Base-by-base conservation (phyloP, 768 basidiomycete species). In the Sporobolomyces pararoseus region DNA sequence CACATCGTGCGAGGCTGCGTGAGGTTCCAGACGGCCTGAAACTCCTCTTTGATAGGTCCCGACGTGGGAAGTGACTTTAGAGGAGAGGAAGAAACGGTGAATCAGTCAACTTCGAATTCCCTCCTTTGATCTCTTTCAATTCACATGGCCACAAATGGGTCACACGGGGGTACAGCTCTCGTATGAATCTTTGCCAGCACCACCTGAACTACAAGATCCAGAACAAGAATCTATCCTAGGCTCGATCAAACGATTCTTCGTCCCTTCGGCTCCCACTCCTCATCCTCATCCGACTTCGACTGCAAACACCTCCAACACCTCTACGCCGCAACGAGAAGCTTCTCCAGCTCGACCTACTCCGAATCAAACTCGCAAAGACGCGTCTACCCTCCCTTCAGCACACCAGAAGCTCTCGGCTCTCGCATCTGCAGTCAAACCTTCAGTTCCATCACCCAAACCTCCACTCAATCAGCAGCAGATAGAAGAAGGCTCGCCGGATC, bases 191-290 rank as follows among this genome's bases (percentile, higher is more conserved):
- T 39, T 61, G 4, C 59, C 59, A 4, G 59, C 59, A 2, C 59
- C 59, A 6, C 59, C 44, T 7, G 59, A 61, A 23, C 31, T 61
- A 29, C 59, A 61, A 42, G 59, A 61, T 44, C 44, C 59, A n/a
- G 59, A 61, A 13, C 59, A 47, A 47, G 59, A 61, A 16, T 49
- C 59, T 9, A 25, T 49, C 29, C 59, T 61, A 44, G 59, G 44
- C 4, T 49, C 44, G 29, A 29, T 61, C 9, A 61, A 61, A n/a
- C 59, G 59, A 4, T 61, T 61, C 59, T 61, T 61, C 46, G 59
- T 61, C 29, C 58, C 58, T 19, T 46, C 58, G 4, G 58, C 37
- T 7, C 35, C 58, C 4, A 5, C 58, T 13, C 42, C 12, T 19
- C 32, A 5, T 6, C 32, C 7, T 21, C 53, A 31, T 3, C n/a